phyloP scores from a whole-genome alignment of 2,329 filamentous ascomycete species.

The Sporothrix inflata region DNA sequence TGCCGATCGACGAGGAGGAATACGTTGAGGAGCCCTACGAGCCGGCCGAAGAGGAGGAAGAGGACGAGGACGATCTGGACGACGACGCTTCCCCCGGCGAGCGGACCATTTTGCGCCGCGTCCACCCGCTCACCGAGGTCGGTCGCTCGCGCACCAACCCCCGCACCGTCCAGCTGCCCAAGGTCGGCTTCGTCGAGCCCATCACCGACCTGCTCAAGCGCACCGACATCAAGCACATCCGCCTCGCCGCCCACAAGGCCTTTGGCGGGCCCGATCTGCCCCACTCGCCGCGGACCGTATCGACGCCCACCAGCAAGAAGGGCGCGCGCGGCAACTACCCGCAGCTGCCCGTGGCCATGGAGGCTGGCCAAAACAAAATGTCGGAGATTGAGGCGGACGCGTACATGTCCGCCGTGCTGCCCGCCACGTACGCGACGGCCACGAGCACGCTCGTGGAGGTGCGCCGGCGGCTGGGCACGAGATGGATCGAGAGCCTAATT shows the following conservation, averaged over 20 bases:
- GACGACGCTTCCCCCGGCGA: slow-evolving; percentile 10
- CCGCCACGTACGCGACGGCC: slow-evolving; percentile 69
- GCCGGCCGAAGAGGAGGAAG: slow-evolving; percentile 37
- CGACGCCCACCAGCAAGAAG: slow-evolving; percentile 41
- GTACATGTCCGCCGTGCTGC: slow-evolving; percentile 70
- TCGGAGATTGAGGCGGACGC: slow-evolving; percentile 74
- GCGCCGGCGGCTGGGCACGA: slow-evolving; percentile 69
- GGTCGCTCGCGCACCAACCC: slow-evolving; percentile 77
- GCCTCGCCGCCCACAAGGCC: slow-evolving; percentile 68
- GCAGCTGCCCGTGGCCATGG: slow-evolving; percentile 67
- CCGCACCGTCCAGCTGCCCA: slow-evolving; percentile 74
- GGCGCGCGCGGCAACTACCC: slow-evolving; percentile 51
- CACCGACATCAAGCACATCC: slow-evolving; percentile 74
- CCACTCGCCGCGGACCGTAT: slow-evolving; percentile 72
- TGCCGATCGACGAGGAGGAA: slow-evolving; percentile 38
- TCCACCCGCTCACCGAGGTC: slow-evolving; percentile 73
- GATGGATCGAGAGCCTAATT: slow-evolving; percentile 70
- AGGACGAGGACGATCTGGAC: slow-evolving; percentile 39
- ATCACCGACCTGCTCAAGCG: slow-evolving; percentile 69
- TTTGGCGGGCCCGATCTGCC: slow-evolving; percentile 81
- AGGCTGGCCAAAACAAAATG: slow-evolving; percentile 68
- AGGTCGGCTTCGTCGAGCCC: slow-evolving; percentile 68
- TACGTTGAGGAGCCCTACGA: slow-evolving; percentile 29
- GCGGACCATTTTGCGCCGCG: slow-evolving; percentile 35
- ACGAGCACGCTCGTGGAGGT: slow-evolving; percentile 73